Evolutionary conservation across 2,329 filamentous ascomycete genomes (phyloP), one percentile per base, ranked within the genome.

Genomic region (Keithomyces neogunnii): DNA sequence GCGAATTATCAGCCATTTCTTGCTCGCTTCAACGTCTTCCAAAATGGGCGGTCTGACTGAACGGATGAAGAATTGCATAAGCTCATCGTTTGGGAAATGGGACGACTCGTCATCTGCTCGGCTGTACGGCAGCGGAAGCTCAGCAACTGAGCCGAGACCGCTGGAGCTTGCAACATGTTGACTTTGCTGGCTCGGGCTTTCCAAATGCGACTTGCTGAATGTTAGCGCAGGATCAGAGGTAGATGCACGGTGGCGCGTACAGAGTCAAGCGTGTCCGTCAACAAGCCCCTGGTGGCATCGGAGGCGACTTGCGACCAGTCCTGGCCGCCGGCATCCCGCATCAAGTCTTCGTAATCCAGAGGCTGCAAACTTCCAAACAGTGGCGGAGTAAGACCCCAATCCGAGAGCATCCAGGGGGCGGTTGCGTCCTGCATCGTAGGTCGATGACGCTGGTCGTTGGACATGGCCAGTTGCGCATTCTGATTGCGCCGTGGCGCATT

Each of bases 11-110:
- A 72, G 64, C 76, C 76, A 80, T 48, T 72, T 74, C 55, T 73
- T 74, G 50, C 75, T 71, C 5, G 73, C 75, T 56, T 80, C 77
- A 0, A 79, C 72, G 46, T 78, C 73, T 19, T 73, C 72, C 3
- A 80, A 67, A 31, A 79, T 78, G 1, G 75, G 76, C 5, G 75
- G 75, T n/a, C 73, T 72, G 13, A 74, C 69, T 3, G 74, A 72
- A 40, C 67, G 68, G 19, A 70, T 62, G 51, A 78, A 78, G 50
- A 75, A 76, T 43, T 75, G 71, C 53, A 78, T 66, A 2, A 78
- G 60, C 10, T 65, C 62, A 1, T 63, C 57, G 32, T 35, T 35
- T 35, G 33, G 33, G 33, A 35, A 35, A 11, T 35, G 33, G 11
- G 33, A 52, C 56, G 6, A 51, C 53, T n/a, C 47, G 51, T 5